Evolutionary conservation across 495 filamentous ascomycete species (phyloP), one percentile per base, ranked within the genome.

Genomic region (Hypomontagnella submonticulosa): DNA sequence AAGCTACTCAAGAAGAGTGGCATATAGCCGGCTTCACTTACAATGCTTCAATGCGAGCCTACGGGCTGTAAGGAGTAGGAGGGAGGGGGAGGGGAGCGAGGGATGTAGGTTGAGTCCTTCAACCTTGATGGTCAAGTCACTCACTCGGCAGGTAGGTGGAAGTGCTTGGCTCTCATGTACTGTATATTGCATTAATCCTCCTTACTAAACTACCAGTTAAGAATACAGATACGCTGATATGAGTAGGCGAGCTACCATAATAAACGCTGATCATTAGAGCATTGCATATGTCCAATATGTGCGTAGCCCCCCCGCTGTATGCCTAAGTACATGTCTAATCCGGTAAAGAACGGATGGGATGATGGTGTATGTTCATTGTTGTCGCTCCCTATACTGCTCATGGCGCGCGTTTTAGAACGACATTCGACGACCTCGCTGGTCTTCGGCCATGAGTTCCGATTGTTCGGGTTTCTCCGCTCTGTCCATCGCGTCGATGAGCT

Each of bases 91-190:
- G 52, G 47, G 38, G 46, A 12, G 30, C 8, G 15, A 5, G 37
- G 36, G 18, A 54, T n/a, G 10, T 1, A 38, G 32, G 34, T 47
- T 13, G 36, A 6, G 51, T 41, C n/a, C 33, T 18, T 51, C 44
- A 44, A 63, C 52, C 61, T 63, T 63, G 61, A 57, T 63, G 52
- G 61, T 51, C 61, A 63, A 54, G 16, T 38, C 50, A 9, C 52
- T 12, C 46, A 23, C 23, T 30, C 49, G 23, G 38, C 10, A n/a
- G 16, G 34, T 18, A 9, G 19, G 16, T 8, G 11, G 30, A 15
- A 11, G 36, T 7, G 13, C 18, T 37, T 50, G 27, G 38, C 15
- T 37, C 41, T 34, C 27, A 13, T 50, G 4, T 13, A n/a, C 27
- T 50, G 4, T 13, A n/a, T 37, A n/a, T 6, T 42, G 19, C 34